These are phyloP conservation scores for Hibiscus mutabilis DNA, from an alignment of 345 rosid genomes.

Conservation along the genomic window DNA sequence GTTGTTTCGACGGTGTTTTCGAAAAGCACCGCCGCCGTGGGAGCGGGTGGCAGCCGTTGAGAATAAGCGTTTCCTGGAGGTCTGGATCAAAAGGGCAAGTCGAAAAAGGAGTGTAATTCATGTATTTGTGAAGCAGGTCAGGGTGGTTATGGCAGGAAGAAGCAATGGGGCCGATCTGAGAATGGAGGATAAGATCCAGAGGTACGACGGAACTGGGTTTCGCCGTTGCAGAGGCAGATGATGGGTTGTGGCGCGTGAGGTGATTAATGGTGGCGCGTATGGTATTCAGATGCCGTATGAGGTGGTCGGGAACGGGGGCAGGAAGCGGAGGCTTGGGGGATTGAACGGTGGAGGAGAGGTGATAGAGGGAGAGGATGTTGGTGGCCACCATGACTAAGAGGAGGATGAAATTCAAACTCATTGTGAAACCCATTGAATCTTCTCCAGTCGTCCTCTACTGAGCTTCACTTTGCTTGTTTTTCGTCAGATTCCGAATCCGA, in stretches of 20 bases:
- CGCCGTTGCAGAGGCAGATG: conserved; percentile 18
- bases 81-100: conserved; percentile 67
- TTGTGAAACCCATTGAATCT: conserved; percentile 64
- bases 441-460: not conserved
- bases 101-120: conserved; percentile 80
- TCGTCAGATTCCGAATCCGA: not conserved
- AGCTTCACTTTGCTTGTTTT: too few species aligned
- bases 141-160: conserved; percentile 86
- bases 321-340: conserved; percentile 45
- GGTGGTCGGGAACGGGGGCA: conserved; percentile 63
- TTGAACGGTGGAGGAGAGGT: conserved; percentile 71
- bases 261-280: conserved; percentile 92
- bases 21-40: conserved; percentile 99
- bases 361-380: conserved; percentile 90
- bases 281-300: conserved; percentile 72
- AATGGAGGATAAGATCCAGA: conserved; percentile 70
- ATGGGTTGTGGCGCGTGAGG: conserved; percentile 74
- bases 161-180: conserved; percentile 75
- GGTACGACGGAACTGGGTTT: conserved; percentile 36
- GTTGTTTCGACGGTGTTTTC: conserved; percentile 48
- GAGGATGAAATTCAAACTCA: conserved; percentile 77
- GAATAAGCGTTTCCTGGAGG: conserved; percentile 78
- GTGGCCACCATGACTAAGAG: conserved; percentile 95
- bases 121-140: conserved; percentile 76
- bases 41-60: conserved; percentile 91